Conservation (phyloP, 2,329 filamentous ascomycete genomes). For the Aureobasidium sp. region DNA sequence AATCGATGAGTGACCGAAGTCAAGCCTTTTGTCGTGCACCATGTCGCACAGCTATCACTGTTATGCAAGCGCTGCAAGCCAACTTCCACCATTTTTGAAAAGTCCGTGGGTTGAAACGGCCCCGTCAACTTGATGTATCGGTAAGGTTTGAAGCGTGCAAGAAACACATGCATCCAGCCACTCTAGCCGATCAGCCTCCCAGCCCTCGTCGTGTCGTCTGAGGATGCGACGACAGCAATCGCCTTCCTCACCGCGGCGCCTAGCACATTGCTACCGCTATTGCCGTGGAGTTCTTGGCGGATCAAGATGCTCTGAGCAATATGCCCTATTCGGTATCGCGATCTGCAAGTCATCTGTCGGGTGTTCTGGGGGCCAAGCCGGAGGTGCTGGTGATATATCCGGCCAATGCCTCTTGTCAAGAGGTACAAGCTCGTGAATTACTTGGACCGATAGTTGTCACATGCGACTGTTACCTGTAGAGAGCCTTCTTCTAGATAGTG, state of each 20-base stretch:
- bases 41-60: not conserved
- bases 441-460: not conserved
- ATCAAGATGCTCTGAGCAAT: not conserved
- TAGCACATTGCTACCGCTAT: not conserved
- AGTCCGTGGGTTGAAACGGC: constrained; percentile 1
- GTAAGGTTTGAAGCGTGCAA: constrained; percentile 10
- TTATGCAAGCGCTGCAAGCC: not conserved
- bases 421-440: too few species aligned
- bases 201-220: not conserved
- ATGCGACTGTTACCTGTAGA: not conserved
- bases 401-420: not conserved
- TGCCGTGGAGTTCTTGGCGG: not conserved
- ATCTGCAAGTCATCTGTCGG: not conserved
- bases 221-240: not conserved
- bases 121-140: not conserved
- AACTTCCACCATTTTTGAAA: not conserved
- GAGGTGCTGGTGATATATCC: not conserved
- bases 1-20: not conserved
- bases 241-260: not conserved
- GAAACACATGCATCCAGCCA: not conserved
- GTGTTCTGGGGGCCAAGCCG: constrained; percentile 5
- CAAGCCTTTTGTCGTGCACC: not conserved
- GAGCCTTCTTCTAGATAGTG: not conserved
- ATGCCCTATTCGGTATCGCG: not conserved
- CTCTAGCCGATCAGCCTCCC: constrained; percentile 2